These are phyloP conservation scores for Candida nemodendra DNA, from an alignment of 805 yeast species.

Conservation along the genomic window DNA sequence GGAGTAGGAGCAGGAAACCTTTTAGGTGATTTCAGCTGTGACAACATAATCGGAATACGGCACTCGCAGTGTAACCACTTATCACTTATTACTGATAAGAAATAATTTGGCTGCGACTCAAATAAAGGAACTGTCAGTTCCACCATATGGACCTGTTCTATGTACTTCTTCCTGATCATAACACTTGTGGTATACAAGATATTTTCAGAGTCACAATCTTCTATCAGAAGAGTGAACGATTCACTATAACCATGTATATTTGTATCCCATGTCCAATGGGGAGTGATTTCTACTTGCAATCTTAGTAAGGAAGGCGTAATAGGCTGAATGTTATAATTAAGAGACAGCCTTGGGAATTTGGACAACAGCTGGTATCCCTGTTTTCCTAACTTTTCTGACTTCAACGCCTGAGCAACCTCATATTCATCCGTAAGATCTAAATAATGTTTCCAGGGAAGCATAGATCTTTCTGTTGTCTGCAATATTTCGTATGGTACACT, in stretches of 20 bases:
- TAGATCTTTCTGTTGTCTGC: conserved; percentile 72
- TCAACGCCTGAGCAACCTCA: conserved; percentile 81
- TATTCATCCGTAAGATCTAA: conserved; percentile 61
- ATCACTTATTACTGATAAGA: conserved; percentile 71
- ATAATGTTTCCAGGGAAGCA: conserved; percentile 80
- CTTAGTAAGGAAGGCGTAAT: conserved; percentile 66
- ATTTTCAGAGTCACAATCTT: conserved; percentile 79
- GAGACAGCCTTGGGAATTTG: conserved; percentile 68
- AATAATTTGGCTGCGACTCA: conserved; percentile 64
- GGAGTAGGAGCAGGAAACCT: conserved; percentile 63
- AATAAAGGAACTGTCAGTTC: conserved; percentile 63
- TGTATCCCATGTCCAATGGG: conserved; percentile 79
- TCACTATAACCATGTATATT: conserved; percentile 63
- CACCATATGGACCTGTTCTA: conserved; percentile 53
- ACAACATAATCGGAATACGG: conserved; percentile 58
- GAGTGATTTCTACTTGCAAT: conserved; percentile 63
- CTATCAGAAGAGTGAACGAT: conserved; percentile 67
- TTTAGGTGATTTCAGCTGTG: conserved; percentile 54
- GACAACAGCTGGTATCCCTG: conserved; percentile 55
- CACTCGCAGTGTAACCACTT: conserved; percentile 80
- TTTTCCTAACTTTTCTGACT: conserved; percentile 66
- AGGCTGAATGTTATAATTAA: conserved; percentile 70
- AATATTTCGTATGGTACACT: conserved; percentile 71
- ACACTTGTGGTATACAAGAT: conserved; percentile 61
- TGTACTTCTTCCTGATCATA: conserved; percentile 46